Percentiles rank a stretch among this genome's conserved stretches.
Evolutionary conservation across 768 basidiomycete genomes (phyloP).

Genomic region (Lentinus tigrinus): DNA sequence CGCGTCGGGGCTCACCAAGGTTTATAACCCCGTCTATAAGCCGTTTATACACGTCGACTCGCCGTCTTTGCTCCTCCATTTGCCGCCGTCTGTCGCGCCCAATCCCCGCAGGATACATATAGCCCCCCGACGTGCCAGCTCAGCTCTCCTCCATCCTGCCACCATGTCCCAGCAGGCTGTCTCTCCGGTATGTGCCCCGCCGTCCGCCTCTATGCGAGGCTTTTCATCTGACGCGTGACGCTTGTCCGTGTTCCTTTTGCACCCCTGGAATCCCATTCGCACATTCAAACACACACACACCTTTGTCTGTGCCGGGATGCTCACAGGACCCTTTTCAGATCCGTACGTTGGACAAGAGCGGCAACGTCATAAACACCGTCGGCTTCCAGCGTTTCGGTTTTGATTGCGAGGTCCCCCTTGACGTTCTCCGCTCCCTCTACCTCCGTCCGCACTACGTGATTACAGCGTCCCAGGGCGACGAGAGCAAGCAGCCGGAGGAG

Average conservation of each 20-base stretch:
- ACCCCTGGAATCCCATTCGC: neutral
- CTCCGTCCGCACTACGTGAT: slow-evolving; percentile 77
- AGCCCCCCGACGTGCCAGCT: neutral
- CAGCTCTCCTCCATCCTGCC: neutral
- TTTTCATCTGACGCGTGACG: slow-evolving; percentile 12
- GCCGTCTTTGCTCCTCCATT: no score
- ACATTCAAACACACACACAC: neutral
- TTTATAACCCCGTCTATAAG: neutral
- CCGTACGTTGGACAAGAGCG: slow-evolving; percentile 69
- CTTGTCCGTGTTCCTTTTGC: neutral
- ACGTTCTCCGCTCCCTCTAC: slow-evolving; percentile 84
- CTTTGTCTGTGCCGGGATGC: neutral
- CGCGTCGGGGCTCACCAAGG: neutral
- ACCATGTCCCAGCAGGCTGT: slow-evolving; percentile 16
- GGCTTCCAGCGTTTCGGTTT: slow-evolving; percentile 89
- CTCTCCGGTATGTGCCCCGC: slow-evolving; percentile 2
- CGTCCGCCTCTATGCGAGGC: neutral
- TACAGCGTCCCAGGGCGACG: slow-evolving; percentile 36
- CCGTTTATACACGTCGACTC: neutral
- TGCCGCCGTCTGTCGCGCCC: no score
- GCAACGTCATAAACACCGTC: slow-evolving; percentile 72
- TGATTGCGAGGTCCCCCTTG: slow-evolving; percentile 79
- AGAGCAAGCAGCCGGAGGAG: slow-evolving; percentile 37
- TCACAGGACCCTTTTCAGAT: slow-evolving; percentile 39
- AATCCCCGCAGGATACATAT: neutral